Evolutionary conservation across 306 rosid genomes (phyloP), one percentile per base, ranked within the genome.

Genomic region (Sophora flavescens): DNA sequence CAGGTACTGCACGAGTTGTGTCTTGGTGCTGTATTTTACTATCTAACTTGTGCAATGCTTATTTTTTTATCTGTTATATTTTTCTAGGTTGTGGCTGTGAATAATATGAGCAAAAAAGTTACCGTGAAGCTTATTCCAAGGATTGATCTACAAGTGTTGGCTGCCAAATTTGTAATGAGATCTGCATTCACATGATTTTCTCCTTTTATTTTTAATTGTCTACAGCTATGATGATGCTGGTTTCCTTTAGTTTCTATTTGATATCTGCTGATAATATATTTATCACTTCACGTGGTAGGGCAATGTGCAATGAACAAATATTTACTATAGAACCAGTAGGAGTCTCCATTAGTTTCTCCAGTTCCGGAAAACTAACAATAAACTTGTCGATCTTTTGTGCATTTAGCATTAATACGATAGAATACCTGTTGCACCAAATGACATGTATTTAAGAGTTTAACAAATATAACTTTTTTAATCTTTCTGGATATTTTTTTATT

Each of bases 51-150:
- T 57, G 68, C 35, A 68, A 54, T 69, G 33, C 74, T 82, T 6
- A 69, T 69, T 73, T 42, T 28, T 18, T 39, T 76, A 14, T 72
- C 54, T 22, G 18, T 85, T 77, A 63, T 75, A 13, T 61, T 22
- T 80, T 81, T 89, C 81, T 77, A 96, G 98, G 83, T 96, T 78
- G 88, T 82, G 74, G 86, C 88, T 79, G 89, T 96, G 76, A 93
- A 91, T 47, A 78, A 87, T 59, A 54, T 70, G 4, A 79, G 83
- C 22, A 95, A 84, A 83, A 88, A 84, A 81, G 93, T 87, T 15
- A 91, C 98, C 1, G 87, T 96, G 80, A 92, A 89, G 88, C 93
- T 96, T 78, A 79, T 96, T 74, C 99, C 99, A 12, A 89, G 99
- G 84, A 83, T 96, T 64, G 96, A 95, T 88, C 81, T 95, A 11